Percentiles rank a stretch among this genome's conserved stretches.
Conservation (phyloP, 2,329 filamentous ascomycete species). For the Colletotrichum lini region DNA sequence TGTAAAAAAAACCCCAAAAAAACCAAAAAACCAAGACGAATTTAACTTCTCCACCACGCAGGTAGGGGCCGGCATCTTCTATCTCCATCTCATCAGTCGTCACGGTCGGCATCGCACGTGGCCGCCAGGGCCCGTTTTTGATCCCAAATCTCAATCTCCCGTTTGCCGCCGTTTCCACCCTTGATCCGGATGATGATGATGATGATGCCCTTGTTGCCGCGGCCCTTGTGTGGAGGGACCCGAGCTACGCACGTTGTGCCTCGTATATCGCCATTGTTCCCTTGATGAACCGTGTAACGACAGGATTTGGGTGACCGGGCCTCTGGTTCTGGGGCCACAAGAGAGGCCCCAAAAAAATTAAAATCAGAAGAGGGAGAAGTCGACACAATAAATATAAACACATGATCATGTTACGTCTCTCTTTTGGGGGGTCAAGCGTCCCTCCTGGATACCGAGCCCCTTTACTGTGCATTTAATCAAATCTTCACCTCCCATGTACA, state of each 20-base stretch:
- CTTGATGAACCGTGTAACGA: constrained; percentile 1
- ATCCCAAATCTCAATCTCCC: constrained; percentile 50
- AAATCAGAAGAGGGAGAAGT: too few species aligned
- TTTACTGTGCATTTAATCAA: constrained; percentile 13
- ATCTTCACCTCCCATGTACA: constrained; percentile 28
- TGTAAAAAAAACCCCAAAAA: too few species aligned
- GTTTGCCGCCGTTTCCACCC: constrained; percentile 29
- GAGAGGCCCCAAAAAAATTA: too few species aligned
- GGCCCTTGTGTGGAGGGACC: not conserved
- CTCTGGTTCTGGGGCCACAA: constrained; percentile 4
- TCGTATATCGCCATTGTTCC: constrained; percentile 33
- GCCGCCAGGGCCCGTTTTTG: constrained; percentile 47
- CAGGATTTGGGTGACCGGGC: not conserved
- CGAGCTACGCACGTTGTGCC: constrained; percentile 20
- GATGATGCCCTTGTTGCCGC: constrained; percentile 6
- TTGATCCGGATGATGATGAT: constrained; percentile 12
- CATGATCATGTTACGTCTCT: constrained; percentile 1
- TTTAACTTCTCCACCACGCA: constrained; percentile 34
- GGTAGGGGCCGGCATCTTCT: constrained; percentile 31
- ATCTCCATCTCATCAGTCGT: constrained; percentile 37
- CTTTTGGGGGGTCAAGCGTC: not conserved
- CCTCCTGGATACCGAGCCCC: constrained; percentile 13
- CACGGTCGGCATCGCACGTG: constrained; percentile 46
- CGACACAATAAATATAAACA: not conserved
- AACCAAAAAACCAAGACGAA: not conserved